Evolutionary conservation across 2,329 filamentous ascomycete genomes (phyloP).

Genomic region (Drechslera avenae): DNA sequence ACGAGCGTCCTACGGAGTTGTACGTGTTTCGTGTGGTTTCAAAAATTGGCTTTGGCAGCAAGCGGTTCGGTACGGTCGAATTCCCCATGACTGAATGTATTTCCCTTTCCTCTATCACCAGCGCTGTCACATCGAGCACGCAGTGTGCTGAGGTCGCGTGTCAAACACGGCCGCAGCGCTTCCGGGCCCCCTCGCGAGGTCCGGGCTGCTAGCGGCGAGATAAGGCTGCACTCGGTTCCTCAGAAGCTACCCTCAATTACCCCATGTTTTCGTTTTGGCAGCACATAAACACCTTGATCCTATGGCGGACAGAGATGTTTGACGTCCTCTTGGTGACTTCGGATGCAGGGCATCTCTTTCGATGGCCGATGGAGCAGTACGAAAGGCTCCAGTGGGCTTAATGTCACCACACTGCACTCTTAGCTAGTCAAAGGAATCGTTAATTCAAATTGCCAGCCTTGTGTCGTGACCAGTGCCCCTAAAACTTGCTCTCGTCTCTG

Average conservation of each 20-base stretch:
- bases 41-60: slow-evolving; percentile 50
- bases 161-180: slow-evolving; percentile 21
- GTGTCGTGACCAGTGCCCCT: background rate
- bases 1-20: slow-evolving; percentile 48
- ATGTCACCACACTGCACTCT: slow-evolving; percentile 36
- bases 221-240: slow-evolving; percentile 37
- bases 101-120: slow-evolving; percentile 40
- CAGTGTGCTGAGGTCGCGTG: slow-evolving; percentile 25
- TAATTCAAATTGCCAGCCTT: slow-evolving; percentile 24
- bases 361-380: slow-evolving; percentile 24
- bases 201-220: slow-evolving; percentile 28
- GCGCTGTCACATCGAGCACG: slow-evolving; percentile 34
- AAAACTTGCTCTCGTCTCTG: background rate
- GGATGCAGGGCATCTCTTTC: slow-evolving; percentile 29
- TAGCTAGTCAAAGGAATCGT: slow-evolving; percentile 39
- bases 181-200: slow-evolving; percentile 34
- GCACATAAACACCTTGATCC: slow-evolving; percentile 31
- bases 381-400: slow-evolving; percentile 24
- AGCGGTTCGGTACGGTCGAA: slow-evolving; percentile 47
- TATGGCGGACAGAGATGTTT: slow-evolving; percentile 32
- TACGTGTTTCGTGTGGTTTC: slow-evolving; percentile 46
- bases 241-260: slow-evolving; percentile 42
- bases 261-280: slow-evolving; percentile 41
- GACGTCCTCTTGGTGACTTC: slow-evolving; percentile 28
- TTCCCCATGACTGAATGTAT: slow-evolving; percentile 50